These are phyloP conservation scores for Barnettozyma hawaiiensis DNA, from an alignment of 1,139 yeast genomes.

Conservation along the genomic window DNA sequence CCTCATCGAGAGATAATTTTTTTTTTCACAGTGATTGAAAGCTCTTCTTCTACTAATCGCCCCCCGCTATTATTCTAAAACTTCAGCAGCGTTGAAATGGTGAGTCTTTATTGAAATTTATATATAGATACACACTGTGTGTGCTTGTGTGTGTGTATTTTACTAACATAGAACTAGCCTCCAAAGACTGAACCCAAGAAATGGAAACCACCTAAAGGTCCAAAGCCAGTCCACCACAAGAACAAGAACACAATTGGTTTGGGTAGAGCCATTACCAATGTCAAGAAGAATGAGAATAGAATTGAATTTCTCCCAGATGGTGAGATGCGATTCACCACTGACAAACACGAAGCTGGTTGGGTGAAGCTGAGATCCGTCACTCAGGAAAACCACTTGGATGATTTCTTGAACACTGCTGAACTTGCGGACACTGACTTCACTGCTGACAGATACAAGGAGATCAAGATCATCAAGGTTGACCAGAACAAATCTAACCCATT, in stretches of 20 bases:
- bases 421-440: conserved; percentile 95
- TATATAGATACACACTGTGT: too few relatives aligned
- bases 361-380: conserved; percentile 89
- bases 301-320: conserved; percentile 77
- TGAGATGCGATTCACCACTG: conserved; percentile 78
- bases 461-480: conserved; percentile 76
- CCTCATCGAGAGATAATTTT: too few relatives aligned
- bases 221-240: conserved; percentile 80
- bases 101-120: conserved; percentile 2
- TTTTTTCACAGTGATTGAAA: too few relatives aligned
- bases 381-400: conserved; percentile 91
- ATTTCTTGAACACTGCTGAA: conserved; percentile 90
- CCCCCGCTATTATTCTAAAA: too few relatives aligned
- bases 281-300: conserved; percentile 61
- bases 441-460: conserved; percentile 80
- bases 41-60: too few relatives aligned
- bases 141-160: background rate
- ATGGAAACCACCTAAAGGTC: conserved; percentile 80
- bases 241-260: conserved; percentile 80
- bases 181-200: conserved; percentile 43
- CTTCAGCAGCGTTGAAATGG: conserved; percentile 5
- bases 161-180: conserved; percentile 30
- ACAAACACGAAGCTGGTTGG: conserved; percentile 81
- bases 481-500: conserved; percentile 43
- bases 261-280: conserved; percentile 79